These are phyloP conservation scores for Dictyostelium intermedium DNA, from an alignment of 78 protist species.

Conservation along the genomic window DNA sequence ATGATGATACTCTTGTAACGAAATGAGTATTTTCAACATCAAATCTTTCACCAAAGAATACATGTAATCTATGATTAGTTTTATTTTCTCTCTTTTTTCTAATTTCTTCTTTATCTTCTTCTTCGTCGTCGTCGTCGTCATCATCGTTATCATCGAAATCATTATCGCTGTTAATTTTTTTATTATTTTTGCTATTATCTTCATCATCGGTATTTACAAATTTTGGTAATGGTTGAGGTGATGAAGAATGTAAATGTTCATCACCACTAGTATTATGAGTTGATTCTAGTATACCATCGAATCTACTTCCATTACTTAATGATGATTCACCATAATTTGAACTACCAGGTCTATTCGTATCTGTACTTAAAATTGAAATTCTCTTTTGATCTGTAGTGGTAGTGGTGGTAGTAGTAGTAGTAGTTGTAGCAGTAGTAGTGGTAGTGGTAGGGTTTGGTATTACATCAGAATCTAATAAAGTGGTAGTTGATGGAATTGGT, in stretches of 20 bases:
- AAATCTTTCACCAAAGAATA: constrained; percentile 69
- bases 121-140: not conserved
- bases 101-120: not conserved
- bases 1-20: not conserved
- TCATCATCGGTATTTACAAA: not conserved
- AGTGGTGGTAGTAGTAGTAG: not conserved
- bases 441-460: not conserved
- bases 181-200: not conserved
- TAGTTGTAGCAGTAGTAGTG: not conserved
- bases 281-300: not conserved
- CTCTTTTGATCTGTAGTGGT: not conserved
- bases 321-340: not conserved
- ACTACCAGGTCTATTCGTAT: not conserved
- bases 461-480: not conserved
- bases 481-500: not conserved
- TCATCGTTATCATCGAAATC: not conserved
- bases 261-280: not conserved
- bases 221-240: not conserved
- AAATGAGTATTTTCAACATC: constrained; percentile 35
- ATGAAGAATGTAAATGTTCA: not conserved
- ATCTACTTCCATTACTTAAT: not conserved
- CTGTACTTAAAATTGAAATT: not conserved
- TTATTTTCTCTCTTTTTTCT: not conserved
- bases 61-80: constrained; percentile 26
- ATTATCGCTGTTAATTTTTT: not conserved